Evolutionary conservation across 345 rosid species (phyloP).

Genomic region (Hibiscus trionum): DNA sequence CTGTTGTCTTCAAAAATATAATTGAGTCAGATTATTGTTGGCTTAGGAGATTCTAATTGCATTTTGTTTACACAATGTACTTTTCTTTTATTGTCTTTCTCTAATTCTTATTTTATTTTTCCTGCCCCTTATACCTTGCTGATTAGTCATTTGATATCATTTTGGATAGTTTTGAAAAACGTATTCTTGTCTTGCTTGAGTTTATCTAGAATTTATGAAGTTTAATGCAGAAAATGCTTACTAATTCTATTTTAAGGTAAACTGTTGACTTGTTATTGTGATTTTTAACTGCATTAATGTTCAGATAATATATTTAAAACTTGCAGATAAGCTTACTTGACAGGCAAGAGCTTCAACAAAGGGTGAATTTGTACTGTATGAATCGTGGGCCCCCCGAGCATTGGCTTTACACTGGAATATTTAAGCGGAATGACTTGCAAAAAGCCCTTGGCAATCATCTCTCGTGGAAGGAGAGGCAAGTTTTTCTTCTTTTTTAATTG

Average conservation of each 20-base stretch:
- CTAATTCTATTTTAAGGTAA: not conserved
- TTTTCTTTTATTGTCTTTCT: not conserved
- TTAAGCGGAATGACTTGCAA: conserved; percentile 76
- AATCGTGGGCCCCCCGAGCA: conserved; percentile 80
- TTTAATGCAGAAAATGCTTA: not conserved
- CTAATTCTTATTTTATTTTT: not conserved
- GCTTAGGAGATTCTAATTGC: not conserved
- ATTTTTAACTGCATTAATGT: not conserved
- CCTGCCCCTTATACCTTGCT: not conserved
- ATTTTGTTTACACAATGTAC: not conserved
- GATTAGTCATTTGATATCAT: not conserved
- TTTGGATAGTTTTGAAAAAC: not conserved
- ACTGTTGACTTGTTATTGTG: not conserved
- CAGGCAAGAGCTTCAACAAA: conserved; percentile 69
- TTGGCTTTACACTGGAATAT: conserved; percentile 72
- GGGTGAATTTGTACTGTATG: conserved; percentile 47
- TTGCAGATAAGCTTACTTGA: conserved; percentile 70
- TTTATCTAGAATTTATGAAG: not conserved
- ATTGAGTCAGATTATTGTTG: not conserved
- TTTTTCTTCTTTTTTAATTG: not conserved
- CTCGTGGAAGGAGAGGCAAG: conserved; percentile 89
- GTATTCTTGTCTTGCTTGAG: not conserved
- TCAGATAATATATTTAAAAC: conserved; percentile 11
- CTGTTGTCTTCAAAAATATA: not conserved
- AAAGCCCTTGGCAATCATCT: conserved; percentile 98